Evolutionary conservation across 768 basidiomycete genomes (phyloP), one percentile per base, ranked within the genome.

Genomic region (button mushroom (Agaricus bisporus)): DNA sequence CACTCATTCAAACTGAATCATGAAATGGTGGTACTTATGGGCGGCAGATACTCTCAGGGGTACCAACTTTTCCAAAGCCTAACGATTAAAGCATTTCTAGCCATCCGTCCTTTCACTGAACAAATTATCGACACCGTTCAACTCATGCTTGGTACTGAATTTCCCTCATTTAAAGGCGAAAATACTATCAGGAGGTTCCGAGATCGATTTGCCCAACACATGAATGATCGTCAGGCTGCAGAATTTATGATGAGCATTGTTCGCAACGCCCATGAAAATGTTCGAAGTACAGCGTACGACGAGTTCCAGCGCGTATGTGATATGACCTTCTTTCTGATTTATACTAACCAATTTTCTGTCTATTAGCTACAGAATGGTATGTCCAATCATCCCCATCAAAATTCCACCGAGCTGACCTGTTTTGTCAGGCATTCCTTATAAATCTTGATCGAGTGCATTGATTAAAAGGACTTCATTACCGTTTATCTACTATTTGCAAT

Each of bases 1-100:
- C 88, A 77, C 65, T 95, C 93, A 10, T 99, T 99, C 84, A 99
- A 99, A 71, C 80, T 99, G 46, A 97, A 92, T 56, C 95, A 98
- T 66, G 97, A 99, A 68, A 99, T 99, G 97, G 89, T 98, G 15
- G 79, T 89, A 12, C 73, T 98, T 29, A 99, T 99, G 97, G 97
- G 97, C 46, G 97, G 97, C 9, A 80, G 89, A 59, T 80, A 88
- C 64, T 95, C 92, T 1, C 90, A 95, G 69, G 97, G 97, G 17
- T 99, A 95, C 69, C 85, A 88, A 52, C 79, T 93, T 37, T 99
- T 98, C 76, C 87, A 90, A 62, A 90, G 91, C 63, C 81, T 99
- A 35, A 91, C 91, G 3, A 84, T 98, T 60, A 97, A 98, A 68
- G 95, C 91, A 1, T 99, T 99, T 79, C 81, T 99, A 41, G 91